phyloP scores from a whole-genome alignment of 2,329 filamentous ascomycete genomes.

The Alternaria viburni region DNA sequence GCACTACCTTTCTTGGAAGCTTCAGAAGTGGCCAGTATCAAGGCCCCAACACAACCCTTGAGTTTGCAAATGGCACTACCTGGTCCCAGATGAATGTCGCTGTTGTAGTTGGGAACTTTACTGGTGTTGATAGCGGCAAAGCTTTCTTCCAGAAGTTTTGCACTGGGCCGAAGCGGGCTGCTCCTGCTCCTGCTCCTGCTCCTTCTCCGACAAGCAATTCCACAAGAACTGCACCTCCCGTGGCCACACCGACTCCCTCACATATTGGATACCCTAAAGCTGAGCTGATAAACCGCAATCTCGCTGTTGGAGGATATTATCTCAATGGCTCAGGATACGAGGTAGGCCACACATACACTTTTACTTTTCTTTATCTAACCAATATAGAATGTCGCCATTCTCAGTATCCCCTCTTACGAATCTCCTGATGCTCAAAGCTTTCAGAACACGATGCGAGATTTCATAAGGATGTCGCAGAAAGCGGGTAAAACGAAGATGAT shows the following conservation, averaged over 20 bases:
- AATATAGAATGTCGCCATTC: constrained; percentile 54
- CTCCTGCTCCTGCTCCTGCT: constrained; percentile 17
- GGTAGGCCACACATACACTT: constrained; percentile 33
- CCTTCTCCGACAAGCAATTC: constrained; percentile 17
- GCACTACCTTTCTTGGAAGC: constrained; percentile 35
- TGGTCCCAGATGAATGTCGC: constrained; percentile 41
- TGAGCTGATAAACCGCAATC: constrained; percentile 41
- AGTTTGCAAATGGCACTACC: constrained; percentile 47
- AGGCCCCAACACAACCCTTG: constrained; percentile 43
- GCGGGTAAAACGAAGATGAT: constrained; percentile 66
- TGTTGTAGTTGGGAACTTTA: constrained; percentile 40
- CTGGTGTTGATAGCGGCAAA: constrained; percentile 46
- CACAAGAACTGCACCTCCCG: constrained; percentile 19
- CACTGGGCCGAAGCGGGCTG: constrained; percentile 29
- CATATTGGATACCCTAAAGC: constrained; percentile 49
- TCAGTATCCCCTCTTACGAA: constrained; percentile 53
- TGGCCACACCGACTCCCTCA: constrained; percentile 32
- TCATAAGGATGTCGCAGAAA: constrained; percentile 56
- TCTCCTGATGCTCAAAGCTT: constrained; percentile 43
- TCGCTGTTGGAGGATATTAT: constrained; percentile 55
- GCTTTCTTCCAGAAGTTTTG: constrained; percentile 52
- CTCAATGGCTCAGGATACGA: constrained; percentile 48
- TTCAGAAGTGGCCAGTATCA: constrained; percentile 40
- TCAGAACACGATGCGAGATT: constrained; percentile 49
- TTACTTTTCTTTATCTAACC: constrained; percentile 41